Evolutionary conservation across 2,329 filamentous ascomycete genomes (phyloP), one percentile per base, ranked within the genome.

Genomic region (Colletotrichum viniferum): DNA sequence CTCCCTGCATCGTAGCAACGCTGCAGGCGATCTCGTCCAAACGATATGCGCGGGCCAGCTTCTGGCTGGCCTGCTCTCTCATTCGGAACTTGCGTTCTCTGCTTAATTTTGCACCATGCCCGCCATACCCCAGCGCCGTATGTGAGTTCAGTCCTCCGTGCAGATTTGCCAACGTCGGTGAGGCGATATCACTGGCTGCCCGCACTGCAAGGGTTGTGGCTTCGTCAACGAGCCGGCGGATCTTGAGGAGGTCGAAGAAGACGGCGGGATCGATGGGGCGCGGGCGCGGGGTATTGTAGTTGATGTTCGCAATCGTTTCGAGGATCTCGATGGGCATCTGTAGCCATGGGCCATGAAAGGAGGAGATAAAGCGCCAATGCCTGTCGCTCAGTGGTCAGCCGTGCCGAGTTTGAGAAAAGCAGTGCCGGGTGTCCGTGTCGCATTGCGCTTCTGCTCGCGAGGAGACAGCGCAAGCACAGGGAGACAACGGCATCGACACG

Each of bases 291-390:
- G 93, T 92, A 78, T 93, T 92, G 86, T 93, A 96, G 85, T 96
- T 97, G 82, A 92, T 92, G 85, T 95, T 92, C 70, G 94, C 94
- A 66, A 97, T 90, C 65, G 90, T 92, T 83, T 96, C 93, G 84
- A 97, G 92, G 72, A 96, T 91, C 83, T 96, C 94, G 77, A 92
- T 90, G 24, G 94, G 94, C 72, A 96, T 88, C 83, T 95, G 93
- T 16, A 96, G 90, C 95, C 95, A 97, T 78, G 94, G 92, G 28
- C 95, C 95, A 81, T 96, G 93, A 81, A 95, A 97, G 32, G 93
- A 94, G 26, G 94, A 96, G 74, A 97, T 96, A 83, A 95, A 95
- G 77, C 92, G 91, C 95, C 94, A 96, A 85, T 96, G 94, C 83
- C 95, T 96, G 68, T 38, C 65, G 10, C 28, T 38, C 69, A 71